A percentile compares a stretch with the other conserved stretches of the same genome.
Conservation (phyloP, 228 moss, liverwort and hornwort genomes). For the Sphagnum magellanicum region DNA sequence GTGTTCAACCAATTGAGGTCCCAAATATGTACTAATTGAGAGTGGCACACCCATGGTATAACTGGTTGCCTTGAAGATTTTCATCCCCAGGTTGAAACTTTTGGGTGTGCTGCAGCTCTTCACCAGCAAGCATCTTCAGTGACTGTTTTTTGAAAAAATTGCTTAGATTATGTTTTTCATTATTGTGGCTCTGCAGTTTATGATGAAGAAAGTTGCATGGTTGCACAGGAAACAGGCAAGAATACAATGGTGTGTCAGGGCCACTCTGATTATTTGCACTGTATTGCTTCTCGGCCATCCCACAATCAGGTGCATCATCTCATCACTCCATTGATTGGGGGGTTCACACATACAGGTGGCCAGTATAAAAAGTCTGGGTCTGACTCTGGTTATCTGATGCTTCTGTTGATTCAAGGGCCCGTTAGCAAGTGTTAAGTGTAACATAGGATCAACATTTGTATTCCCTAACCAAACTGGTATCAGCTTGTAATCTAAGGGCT, state of each 20-base stretch:
- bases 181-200: too few species aligned
- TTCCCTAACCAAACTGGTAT: background rate
- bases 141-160: too few species aligned
- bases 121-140: too few species aligned
- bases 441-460: background rate
- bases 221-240: conserved; percentile 32
- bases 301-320: conserved; percentile 28
- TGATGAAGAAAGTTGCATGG: too few species aligned
- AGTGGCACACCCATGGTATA: too few species aligned
- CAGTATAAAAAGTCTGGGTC: background rate
- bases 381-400: background rate
- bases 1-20: too few species aligned
- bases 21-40: too few species aligned
- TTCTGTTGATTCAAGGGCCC: background rate
- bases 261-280: conserved; percentile 40
- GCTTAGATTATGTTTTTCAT: too few species aligned
- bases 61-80: too few species aligned
- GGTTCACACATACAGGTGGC: background rate
- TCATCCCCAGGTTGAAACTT: too few species aligned
- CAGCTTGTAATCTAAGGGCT: background rate
- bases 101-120: too few species aligned
- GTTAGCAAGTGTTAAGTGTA: background rate
- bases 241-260: conserved; percentile 36
- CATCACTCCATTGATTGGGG: background rate
- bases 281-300: conserved; percentile 34